Evolutionary conservation across 129 eudicot species (phyloP).

Genomic region (Logfia minima): DNA sequence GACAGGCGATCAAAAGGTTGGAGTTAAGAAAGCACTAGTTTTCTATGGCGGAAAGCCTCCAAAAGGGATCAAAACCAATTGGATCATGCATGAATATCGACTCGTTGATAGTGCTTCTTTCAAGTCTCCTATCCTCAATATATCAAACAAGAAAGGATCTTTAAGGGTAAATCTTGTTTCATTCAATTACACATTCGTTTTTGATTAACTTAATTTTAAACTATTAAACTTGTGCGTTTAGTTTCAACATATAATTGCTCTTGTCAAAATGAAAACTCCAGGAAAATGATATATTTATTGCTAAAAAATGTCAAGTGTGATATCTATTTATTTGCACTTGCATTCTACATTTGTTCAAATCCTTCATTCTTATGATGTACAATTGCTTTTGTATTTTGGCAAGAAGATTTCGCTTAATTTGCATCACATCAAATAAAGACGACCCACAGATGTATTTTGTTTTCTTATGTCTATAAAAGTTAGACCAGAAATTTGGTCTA

Average conservation of each 20-base stretch:
- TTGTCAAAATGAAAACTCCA: no score
- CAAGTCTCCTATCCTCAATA: constrained; percentile 27
- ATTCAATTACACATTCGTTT: not conserved
- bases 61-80: constrained; percentile 61
- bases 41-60: constrained; percentile 69
- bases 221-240: not conserved
- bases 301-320: not conserved
- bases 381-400: not conserved
- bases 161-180: constrained; percentile 27
- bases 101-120: constrained; percentile 32
- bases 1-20: constrained; percentile 46
- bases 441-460: no score
- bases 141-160: constrained; percentile 33
- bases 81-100: constrained; percentile 74
- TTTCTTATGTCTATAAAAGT: no score
- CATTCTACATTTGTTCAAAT: not conserved
- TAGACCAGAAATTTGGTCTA: not conserved
- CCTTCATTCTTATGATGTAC: not conserved
- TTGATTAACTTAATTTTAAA: not conserved
- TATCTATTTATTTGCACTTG: not conserved
- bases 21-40: constrained; percentile 57
- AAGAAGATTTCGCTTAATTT: not conserved
- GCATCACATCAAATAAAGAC: not conserved
- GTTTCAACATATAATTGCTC: not conserved
- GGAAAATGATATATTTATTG: not conserved